Evolutionary conservation across 179 eudicot species (phyloP).

Genomic region (Spergularia azorica): DNA sequence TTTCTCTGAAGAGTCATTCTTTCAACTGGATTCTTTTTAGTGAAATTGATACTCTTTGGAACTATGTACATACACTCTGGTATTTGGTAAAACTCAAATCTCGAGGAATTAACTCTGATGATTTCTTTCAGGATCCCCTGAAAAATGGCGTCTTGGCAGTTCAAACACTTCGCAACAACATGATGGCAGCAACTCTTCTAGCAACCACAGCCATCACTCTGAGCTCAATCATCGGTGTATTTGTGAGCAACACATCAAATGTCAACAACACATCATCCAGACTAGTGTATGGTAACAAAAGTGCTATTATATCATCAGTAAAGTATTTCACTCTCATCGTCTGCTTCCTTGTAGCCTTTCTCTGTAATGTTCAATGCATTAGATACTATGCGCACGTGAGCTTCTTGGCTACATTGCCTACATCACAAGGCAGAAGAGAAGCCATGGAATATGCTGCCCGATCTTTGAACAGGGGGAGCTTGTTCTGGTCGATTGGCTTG

Average conservation of each 20-base stretch:
- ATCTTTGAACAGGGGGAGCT: conserved; percentile 61
- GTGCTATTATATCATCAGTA: conserved; percentile 37
- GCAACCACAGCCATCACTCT: conserved; percentile 80
- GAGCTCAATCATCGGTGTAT: conserved; percentile 71
- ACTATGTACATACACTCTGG: no score
- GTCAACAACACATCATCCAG: conserved; percentile 31
- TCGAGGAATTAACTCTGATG: conserved; percentile 3
- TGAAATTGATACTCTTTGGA: no score
- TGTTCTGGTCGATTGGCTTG: conserved; percentile 78
- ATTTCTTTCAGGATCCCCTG: conserved; percentile 56
- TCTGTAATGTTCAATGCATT: conserved; percentile 67
- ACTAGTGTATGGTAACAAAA: conserved; percentile 47
- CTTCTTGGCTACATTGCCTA: conserved; percentile 62
- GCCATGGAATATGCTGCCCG: conserved; percentile 60
- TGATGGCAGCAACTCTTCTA: conserved; percentile 86
- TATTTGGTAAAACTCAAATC: no score
- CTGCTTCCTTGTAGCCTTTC: conserved; percentile 80
- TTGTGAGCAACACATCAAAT: conserved; percentile 56
- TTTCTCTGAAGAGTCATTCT: no score
- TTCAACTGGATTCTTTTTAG: no score
- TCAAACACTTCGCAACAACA: conserved; percentile 81
- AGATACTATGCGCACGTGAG: conserved; percentile 80
- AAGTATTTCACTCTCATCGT: conserved; percentile 67
- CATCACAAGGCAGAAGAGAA: conserved; percentile 37
- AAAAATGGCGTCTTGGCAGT: conserved; percentile 80